Conservation (phyloP, 305 asterid species). For the Striga hermonthica region DNA sequence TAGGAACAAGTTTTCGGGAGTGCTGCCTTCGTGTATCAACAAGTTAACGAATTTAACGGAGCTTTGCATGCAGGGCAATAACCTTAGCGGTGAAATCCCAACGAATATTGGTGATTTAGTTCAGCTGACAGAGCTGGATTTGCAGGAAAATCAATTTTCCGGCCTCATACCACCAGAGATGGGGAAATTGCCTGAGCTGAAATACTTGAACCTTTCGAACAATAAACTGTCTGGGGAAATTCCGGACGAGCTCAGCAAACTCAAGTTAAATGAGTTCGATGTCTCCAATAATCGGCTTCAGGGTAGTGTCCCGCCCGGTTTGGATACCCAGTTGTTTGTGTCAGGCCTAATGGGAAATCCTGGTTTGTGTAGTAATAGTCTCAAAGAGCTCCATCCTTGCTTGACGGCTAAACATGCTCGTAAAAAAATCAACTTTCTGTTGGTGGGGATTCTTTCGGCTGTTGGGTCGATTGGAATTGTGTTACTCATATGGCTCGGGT, state of each 20-base stretch:
- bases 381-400: slow-evolving; percentile 55
- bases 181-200: slow-evolving; percentile 57
- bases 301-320: slow-evolving; percentile 61
- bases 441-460: slow-evolving; percentile 51
- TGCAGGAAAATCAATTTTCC: slow-evolving; percentile 53
- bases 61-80: slow-evolving; percentile 52
- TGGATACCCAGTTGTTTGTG: slow-evolving; percentile 38
- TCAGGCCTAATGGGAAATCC: slow-evolving; percentile 63
- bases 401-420: slow-evolving; percentile 42
- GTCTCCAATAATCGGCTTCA: slow-evolving; percentile 68
- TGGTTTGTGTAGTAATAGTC: slow-evolving; percentile 60
- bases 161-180: slow-evolving; percentile 58
- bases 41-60: slow-evolving; percentile 44
- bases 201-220: slow-evolving; percentile 54
- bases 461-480: slow-evolving; percentile 46
- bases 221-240: slow-evolving; percentile 60
- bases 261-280: slow-evolving; percentile 62
- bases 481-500: slow-evolving; percentile 49
- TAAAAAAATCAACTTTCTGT: slow-evolving; percentile 21
- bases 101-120: slow-evolving; percentile 38
- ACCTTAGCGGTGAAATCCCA: slow-evolving; percentile 57
- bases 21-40: slow-evolving; percentile 55
- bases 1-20: slow-evolving; percentile 57
- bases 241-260: slow-evolving; percentile 50
- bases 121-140: slow-evolving; percentile 55